phyloP scores from a whole-genome alignment of 2,329 filamentous ascomycete genomes.

The Clarireedia hainanense region DNA sequence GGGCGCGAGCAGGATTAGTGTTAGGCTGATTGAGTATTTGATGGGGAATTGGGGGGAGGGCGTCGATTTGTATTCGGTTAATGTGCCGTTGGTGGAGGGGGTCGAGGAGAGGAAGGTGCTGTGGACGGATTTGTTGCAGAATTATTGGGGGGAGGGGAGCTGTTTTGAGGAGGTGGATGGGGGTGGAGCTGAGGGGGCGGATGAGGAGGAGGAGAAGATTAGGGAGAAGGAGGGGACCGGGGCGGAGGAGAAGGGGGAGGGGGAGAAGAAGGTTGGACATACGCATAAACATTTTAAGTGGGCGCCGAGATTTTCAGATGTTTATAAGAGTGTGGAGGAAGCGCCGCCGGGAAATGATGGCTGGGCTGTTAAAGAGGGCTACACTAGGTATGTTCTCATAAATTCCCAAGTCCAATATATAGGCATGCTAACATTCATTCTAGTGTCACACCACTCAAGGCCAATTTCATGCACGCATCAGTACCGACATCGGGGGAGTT shows the following conservation, averaged over 20 bases:
- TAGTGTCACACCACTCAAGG: constrained; percentile 83
- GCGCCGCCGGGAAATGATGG: constrained; percentile 79
- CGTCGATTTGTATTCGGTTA: constrained; percentile 83
- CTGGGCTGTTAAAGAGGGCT: constrained; percentile 81
- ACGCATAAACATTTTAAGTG: constrained; percentile 90
- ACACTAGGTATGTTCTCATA: constrained; percentile 59
- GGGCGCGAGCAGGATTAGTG: constrained; percentile 65
- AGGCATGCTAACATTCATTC: constrained; percentile 13
- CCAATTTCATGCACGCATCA: constrained; percentile 80
- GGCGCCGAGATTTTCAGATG: constrained; percentile 80
- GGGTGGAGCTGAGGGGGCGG: constrained; percentile 51
- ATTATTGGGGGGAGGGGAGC: constrained; percentile 76
- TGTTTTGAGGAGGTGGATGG: constrained; percentile 79
- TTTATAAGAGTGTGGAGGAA: constrained; percentile 78
- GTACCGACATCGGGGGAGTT: constrained; percentile 63
- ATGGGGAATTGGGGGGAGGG: constrained; percentile 64
- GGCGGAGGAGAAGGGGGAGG: constrained; percentile 18
- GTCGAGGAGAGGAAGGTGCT: constrained; percentile 65
- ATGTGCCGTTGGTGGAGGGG: constrained; percentile 75
- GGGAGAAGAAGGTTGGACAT: constrained; percentile 38
- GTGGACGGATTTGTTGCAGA: constrained; percentile 85
- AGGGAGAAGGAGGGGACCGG: constrained; percentile 51
- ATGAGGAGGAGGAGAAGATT: constrained; percentile 62
- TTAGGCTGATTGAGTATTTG: constrained; percentile 72
- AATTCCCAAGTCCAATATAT: constrained; percentile 7